Evolutionary conservation across 2,329 filamentous ascomycete species (phyloP), one percentile per base, ranked within the genome.

Genomic region (Arthrobotrys sphaeroides): DNA sequence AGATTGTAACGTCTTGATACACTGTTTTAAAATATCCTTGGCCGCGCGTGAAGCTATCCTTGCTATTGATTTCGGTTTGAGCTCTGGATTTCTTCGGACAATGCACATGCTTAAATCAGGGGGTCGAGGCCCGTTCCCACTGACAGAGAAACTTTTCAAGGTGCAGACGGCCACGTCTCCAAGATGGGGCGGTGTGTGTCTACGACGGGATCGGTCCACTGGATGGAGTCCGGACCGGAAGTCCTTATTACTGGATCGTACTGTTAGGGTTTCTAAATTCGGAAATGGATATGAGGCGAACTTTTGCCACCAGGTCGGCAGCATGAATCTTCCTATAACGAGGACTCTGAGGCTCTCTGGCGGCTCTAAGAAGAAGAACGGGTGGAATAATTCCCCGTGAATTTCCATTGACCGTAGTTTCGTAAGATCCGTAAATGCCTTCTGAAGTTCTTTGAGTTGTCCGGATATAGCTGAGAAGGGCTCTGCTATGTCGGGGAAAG

Each of bases 61-160:
- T 12, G 2, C 12, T 12, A 33, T 2, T 2, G 31, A 33, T 12
- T 12, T 1, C 31, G 2, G 31, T 33, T 7, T 33, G 31, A 33
- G 31, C 31, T 53, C 51, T 42, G 7, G 49, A 42, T 20, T 53
- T 43, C 42, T 49, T 43, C 16, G 51, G 13, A 61, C 7, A 60
- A 69, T 24, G 33, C 53, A 69, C 20, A 28, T 31, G n/a, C 53
- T 16, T 31, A 69, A 36, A 43, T 69, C 66, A 13, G 13, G 7
- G 4, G 66, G 66, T n/a, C n/a, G 5, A 31, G 20, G 53, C 16
- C 31, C 66, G 1, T 31, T 42, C 5, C 31, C 12, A 33, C 53
- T 24, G 13, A 53, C 38, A 40, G 40, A 61, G 18, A 42, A 59
- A 7, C 16, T 40, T 26, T 59, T 59, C 1, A 59, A n/a, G 6